Conservation (phyloP, 2,329 filamentous ascomycete genomes). For the Stagonosporopsis vannaccii region DNA sequence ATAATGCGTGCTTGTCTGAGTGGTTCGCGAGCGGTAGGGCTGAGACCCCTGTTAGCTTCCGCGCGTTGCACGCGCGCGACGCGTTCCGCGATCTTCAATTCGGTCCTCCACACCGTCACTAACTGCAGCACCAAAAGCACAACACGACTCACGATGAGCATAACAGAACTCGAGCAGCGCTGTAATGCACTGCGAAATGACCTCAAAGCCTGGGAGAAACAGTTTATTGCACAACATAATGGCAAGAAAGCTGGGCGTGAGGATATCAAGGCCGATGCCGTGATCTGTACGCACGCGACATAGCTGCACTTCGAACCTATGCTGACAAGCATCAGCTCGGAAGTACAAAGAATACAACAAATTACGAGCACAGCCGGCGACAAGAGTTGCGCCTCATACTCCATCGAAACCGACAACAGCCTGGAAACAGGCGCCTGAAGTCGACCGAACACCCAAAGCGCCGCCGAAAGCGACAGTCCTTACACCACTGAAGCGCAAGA, state of each 20-base stretch:
- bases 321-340: conserved; percentile 57
- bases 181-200: conserved; percentile 86
- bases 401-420: conserved; percentile 40
- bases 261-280: conserved; percentile 77
- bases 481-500: conserved; percentile 45
- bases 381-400: conserved; percentile 39
- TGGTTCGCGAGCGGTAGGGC: conserved; percentile 26
- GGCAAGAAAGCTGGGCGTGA: conserved; percentile 74
- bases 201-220: conserved; percentile 76
- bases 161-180: conserved; percentile 60
- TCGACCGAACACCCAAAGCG: conserved; percentile 38
- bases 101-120: conserved; percentile 23
- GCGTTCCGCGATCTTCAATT: conserved; percentile 40
- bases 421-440: conserved; percentile 29
- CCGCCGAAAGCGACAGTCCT: conserved; percentile 23
- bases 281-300: conserved; percentile 66
- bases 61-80: conserved; percentile 30
- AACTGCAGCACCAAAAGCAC: conserved; percentile 8
- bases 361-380: conserved; percentile 54
- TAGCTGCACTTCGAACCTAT: not conserved
- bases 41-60: conserved; percentile 22
- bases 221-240: conserved; percentile 67
- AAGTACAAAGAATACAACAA: conserved; percentile 82
- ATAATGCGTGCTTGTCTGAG: conserved; percentile 1
- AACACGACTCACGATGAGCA: conserved; percentile 36